Percentiles rank a stretch among this genome's conserved stretches.
Evolutionary conservation across 208 protist species (phyloP).

Genomic region (Naegleria lovaniensis): DNA sequence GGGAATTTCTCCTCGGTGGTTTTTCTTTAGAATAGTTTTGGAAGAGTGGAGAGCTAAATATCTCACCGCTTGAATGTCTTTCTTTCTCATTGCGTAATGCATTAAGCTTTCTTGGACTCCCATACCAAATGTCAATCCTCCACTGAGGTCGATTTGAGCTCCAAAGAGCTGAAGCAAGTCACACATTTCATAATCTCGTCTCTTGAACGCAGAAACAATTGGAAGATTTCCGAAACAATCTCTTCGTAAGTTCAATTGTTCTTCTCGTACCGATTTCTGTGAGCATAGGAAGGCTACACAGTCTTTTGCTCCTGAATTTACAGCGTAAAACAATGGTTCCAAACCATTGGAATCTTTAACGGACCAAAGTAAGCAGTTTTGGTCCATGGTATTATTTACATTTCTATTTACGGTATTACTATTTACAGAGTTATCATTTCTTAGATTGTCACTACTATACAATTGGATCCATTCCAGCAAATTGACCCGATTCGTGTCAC

Average conservation of each 20-base stretch:
- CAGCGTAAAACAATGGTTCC: background rate
- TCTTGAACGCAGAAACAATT: background rate
- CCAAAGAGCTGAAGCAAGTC: background rate
- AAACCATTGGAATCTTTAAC: background rate
- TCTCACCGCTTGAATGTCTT: background rate
- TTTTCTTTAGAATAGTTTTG: background rate
- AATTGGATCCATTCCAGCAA: background rate
- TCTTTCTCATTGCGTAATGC: background rate
- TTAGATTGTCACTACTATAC: background rate
- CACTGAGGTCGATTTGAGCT: background rate
- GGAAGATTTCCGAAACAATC: background rate
- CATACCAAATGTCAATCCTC: background rate
- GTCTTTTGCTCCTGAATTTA: background rate
- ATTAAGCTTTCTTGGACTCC: background rate
- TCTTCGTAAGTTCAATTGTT: background rate
- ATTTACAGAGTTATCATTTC: background rate
- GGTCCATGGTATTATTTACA: background rate
- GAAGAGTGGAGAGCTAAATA: background rate
- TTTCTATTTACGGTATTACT: background rate
- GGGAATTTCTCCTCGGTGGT: background rate
- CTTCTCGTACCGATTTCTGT: background rate
- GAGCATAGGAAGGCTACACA: background rate
- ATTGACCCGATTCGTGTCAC: background rate
- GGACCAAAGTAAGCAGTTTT: background rate
- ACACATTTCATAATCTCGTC: background rate